phyloP scores from a whole-genome alignment of 1,284 basidiomycete species.

The Papiliotrema nemorosa region DNA sequence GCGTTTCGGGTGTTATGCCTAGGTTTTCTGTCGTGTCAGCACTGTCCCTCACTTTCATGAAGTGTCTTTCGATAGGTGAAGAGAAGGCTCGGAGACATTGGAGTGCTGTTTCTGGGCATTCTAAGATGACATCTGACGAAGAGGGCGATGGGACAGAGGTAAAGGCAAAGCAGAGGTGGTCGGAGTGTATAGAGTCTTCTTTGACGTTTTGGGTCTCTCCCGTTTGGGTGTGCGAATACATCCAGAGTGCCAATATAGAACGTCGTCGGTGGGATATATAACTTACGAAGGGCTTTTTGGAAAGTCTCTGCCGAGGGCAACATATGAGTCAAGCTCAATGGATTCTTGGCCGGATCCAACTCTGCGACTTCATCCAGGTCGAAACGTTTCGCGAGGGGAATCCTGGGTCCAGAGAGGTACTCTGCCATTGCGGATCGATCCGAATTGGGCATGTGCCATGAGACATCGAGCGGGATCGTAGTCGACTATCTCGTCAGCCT shows the following conservation, averaged over 20 bases:
- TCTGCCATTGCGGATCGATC: constrained; percentile 40
- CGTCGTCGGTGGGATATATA: too few relatives aligned
- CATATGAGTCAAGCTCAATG: constrained; percentile 85
- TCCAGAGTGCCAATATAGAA: too few relatives aligned
- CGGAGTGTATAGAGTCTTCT: too few relatives aligned
- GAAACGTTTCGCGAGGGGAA: constrained; percentile 72
- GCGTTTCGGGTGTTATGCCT: constrained; percentile 69
- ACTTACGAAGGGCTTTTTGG: constrained; percentile 71
- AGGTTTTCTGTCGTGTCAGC: constrained; percentile 57
- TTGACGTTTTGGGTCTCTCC: too few relatives aligned
- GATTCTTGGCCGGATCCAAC: constrained; percentile 50
- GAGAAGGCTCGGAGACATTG: background rate
- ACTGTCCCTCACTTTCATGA: background rate
- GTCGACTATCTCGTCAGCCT: constrained; percentile 17
- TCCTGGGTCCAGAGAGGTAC: constrained; percentile 52
- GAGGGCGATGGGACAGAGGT: too few relatives aligned
- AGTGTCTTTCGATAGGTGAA: background rate
- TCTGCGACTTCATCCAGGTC: constrained; percentile 68
- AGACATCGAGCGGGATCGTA: constrained; percentile 42
- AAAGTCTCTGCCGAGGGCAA: constrained; percentile 75
- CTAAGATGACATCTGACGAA: too few relatives aligned
- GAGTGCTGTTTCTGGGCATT: too few relatives aligned
- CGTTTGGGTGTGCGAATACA: too few relatives aligned
- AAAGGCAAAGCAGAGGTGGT: too few relatives aligned
- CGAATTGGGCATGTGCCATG: constrained; percentile 50